Base-by-base conservation (phyloP, 2,329 filamentous ascomycete genomes). In the Zopfia rhizophila region DNA sequence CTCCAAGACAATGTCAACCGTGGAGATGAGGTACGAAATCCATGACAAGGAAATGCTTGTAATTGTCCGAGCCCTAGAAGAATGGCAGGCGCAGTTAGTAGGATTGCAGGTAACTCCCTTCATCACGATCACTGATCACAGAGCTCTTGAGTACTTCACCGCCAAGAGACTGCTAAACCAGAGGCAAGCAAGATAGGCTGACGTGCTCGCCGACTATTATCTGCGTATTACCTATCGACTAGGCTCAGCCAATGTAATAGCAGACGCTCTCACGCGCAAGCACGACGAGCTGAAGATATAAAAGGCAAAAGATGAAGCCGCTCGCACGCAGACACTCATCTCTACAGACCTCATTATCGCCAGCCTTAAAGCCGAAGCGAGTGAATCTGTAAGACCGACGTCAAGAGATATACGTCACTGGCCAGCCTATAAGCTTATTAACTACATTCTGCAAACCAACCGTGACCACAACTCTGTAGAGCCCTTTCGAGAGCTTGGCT, bases 21-120 rank as follows among this genome's bases (percentile, higher is more conserved):
- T 50, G 1, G 39, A 72, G 47, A 50, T 37, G 4, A 72, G 72
- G 45, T 73, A 72, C 45, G 28, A 66, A 11, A 70, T 70, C 7
- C 56, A 72, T 36, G 49, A 73, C 37, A 70, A 73, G 39, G 68
- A 72, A 55, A 53, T 75, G 0, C 31, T 73, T 3, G 65, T 66
- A 2, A 66, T 74, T 22, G 41, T 73, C 1, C 14, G 35, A 10
- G 25, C 33, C n/a, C 55, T 72, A n/a, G n/a, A n/a, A n/a, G n/a
- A n/a, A n/a, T n/a, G n/a, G n/a, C 11, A 36, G 8, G 13, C 11
- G 8, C 8, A 18, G 18, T 51, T 29, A 21, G 51, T n/a, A n/a
- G n/a, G n/a, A n/a, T n/a, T n/a, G n/a, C n/a, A n/a, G n/a, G n/a
- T n/a, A n/a, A n/a, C n/a, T n/a, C n/a, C n/a, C n/a, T 43, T 61